Conservation (phyloP, 2,329 filamentous ascomycete genomes). For the Penicillium sumatraense region DNA sequence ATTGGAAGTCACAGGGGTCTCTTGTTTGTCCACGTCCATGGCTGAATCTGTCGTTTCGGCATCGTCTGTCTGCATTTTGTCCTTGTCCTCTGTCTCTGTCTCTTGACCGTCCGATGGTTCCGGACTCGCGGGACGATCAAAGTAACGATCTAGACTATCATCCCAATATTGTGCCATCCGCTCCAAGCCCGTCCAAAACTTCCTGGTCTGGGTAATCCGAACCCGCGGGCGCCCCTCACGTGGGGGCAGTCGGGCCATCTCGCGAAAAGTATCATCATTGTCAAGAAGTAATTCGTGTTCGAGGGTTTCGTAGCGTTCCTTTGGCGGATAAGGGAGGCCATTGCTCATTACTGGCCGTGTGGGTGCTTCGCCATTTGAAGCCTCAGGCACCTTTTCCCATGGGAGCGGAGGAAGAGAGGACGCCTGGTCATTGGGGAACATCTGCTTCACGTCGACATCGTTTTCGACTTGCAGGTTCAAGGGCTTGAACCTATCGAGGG, state of each 20-base stretch:
- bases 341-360: slow-evolving; percentile 49
- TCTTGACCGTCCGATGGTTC: slow-evolving; percentile 21
- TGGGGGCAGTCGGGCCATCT: slow-evolving; percentile 54
- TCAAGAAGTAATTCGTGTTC: slow-evolving; percentile 57
- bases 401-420: slow-evolving; percentile 43
- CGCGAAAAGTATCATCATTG: slow-evolving; percentile 63
- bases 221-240: slow-evolving; percentile 52
- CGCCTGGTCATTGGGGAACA: slow-evolving; percentile 43
- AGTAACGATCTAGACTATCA: slow-evolving; percentile 61
- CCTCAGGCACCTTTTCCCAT: slow-evolving; percentile 34
- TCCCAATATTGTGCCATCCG: slow-evolving; percentile 68
- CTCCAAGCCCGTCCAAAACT: slow-evolving; percentile 65
- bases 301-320: slow-evolving; percentile 54
- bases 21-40: slow-evolving; percentile 32
- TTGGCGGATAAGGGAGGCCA: slow-evolving; percentile 52
- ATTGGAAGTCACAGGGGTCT: neutral
- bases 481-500: slow-evolving; percentile 41
- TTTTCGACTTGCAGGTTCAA: slow-evolving; percentile 47
- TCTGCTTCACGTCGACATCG: slow-evolving; percentile 39
- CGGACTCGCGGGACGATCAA: slow-evolving; percentile 41
- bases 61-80: slow-evolving; percentile 26
- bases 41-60: slow-evolving; percentile 16
- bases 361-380: slow-evolving; percentile 28
- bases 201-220: slow-evolving; percentile 60
- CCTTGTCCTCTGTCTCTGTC: slow-evolving; percentile 23